Conservation (phyloP, 2,329 filamentous ascomycete genomes). For the Penicillium sp. region DNA sequence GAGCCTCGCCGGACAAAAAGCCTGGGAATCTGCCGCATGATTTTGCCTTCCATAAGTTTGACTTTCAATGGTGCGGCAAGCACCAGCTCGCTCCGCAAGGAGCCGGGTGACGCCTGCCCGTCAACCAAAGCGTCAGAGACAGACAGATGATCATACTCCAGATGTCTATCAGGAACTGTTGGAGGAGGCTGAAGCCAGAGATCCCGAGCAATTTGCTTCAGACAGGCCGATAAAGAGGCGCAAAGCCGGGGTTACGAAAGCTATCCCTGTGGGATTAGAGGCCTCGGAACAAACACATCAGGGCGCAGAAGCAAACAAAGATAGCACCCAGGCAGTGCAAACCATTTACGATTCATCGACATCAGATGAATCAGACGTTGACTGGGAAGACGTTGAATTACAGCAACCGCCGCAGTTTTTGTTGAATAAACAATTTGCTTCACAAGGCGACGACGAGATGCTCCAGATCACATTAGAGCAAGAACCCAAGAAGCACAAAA, state of each 20-base stretch:
- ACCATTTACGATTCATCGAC: conserved; percentile 40
- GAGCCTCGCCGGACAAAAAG: background rate
- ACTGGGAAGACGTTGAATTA: conserved; percentile 62
- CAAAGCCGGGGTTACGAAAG: conserved; percentile 30
- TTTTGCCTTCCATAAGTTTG: background rate
- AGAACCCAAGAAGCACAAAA: conserved; percentile 23
- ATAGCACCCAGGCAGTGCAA: conserved; percentile 21
- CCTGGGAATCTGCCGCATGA: background rate
- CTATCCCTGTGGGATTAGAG: conserved; percentile 3
- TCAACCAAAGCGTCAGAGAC: conserved; percentile 7
- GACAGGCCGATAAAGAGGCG: conserved; percentile 38
- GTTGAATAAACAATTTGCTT: background rate
- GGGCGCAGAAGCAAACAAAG: conserved; percentile 7
- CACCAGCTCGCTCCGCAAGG: conserved; percentile 14
- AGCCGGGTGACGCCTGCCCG: conserved; percentile 9
- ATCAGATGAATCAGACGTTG: conserved; percentile 59
- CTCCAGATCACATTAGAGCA: conserved; percentile 40
- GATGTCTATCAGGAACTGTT: conserved; percentile 43
- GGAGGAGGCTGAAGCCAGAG: conserved; percentile 37
- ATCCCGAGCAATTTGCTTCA: conserved; percentile 21
- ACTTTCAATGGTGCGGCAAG: conserved; percentile 20
- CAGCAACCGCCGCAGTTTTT: conserved; percentile 27
- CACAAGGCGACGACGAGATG: conserved; percentile 21
- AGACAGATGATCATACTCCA: conserved; percentile 29
- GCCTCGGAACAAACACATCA: conserved; percentile 11